Evolutionary conservation across 176 grass and related monocot genomes (phyloP).

Genomic region (Metroxylon sagu): DNA sequence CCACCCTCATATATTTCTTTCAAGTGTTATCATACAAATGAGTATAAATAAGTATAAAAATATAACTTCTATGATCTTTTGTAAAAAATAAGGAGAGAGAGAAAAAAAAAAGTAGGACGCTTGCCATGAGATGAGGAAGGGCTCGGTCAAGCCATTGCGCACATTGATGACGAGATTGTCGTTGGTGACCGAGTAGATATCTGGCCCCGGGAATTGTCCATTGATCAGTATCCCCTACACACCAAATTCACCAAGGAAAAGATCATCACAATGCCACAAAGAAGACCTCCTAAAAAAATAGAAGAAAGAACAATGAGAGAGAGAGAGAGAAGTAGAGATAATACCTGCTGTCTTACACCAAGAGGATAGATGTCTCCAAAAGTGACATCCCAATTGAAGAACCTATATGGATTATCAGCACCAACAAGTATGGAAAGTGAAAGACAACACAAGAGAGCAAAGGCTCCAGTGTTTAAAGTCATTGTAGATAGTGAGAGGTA

Average conservation of each 20-base stretch:
- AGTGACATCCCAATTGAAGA: slow-evolving; percentile 51
- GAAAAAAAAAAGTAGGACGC: neutral
- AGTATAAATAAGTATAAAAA: no score
- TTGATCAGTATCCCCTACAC: slow-evolving; percentile 70
- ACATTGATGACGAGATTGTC: slow-evolving; percentile 71
- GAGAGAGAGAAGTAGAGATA: neutral
- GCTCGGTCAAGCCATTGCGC: slow-evolving; percentile 42
- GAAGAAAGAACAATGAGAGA: neutral
- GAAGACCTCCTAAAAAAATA: neutral
- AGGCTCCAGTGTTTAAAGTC: neutral
- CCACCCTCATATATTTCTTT: no score
- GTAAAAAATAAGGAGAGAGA: no score
- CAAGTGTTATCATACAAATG: no score
- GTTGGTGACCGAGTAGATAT: slow-evolving; percentile 57
- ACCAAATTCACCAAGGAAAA: neutral
- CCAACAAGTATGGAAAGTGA: slow-evolving; percentile 1
- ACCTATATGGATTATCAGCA: slow-evolving; percentile 41
- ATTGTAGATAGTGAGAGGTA: no score
- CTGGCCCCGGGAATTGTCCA: slow-evolving; percentile 68
- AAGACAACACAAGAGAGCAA: slow-evolving; percentile 4
- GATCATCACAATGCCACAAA: no score
- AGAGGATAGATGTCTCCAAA: slow-evolving; percentile 51
- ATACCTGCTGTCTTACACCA: slow-evolving; percentile 46
- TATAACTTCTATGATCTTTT: no score
- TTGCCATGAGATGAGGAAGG: slow-evolving; percentile 77